Percentiles rank a stretch among this genome's conserved stretches.
Conservation (phyloP, 2,329 filamentous ascomycete genomes). For the Claviceps humidiphila region DNA sequence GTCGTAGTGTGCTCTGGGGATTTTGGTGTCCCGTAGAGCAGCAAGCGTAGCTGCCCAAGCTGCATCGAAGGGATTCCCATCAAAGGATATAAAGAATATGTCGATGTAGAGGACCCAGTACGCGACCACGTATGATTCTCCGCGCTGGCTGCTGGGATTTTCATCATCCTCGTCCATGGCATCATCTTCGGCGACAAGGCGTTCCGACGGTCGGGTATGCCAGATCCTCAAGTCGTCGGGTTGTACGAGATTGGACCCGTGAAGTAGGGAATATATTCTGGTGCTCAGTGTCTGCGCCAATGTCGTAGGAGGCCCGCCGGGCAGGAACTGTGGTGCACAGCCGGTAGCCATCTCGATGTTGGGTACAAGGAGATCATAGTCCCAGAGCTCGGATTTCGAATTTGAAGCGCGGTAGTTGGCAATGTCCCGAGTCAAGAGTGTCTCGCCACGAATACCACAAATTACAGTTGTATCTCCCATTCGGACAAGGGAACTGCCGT, state of each 20-base stretch:
- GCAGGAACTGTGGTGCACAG: slow-evolving; percentile 72
- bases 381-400: slow-evolving; percentile 35
- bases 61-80: slow-evolving; percentile 84
- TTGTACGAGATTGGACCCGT: slow-evolving; percentile 54
- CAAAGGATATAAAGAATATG: slow-evolving; percentile 83
- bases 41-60: slow-evolving; percentile 77
- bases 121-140: slow-evolving; percentile 48
- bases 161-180: slow-evolving; percentile 24
- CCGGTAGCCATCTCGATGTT: slow-evolving; percentile 90
- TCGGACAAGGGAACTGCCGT: slow-evolving; percentile 80
- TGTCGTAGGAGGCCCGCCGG: slow-evolving; percentile 66
- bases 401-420: slow-evolving; percentile 44
- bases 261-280: slow-evolving; percentile 62
- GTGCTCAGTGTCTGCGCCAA: slow-evolving; percentile 79
- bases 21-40: slow-evolving; percentile 61
- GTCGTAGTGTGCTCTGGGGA: slow-evolving; percentile 77
- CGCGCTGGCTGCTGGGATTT: slow-evolving; percentile 17
- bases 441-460: slow-evolving; percentile 79
- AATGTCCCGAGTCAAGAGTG: slow-evolving; percentile 63
- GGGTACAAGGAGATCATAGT: slow-evolving; percentile 69
- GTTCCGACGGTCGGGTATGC: slow-evolving; percentile 40
- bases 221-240: slow-evolving; percentile 60
- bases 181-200: slow-evolving; percentile 32
- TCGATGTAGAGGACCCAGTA: slow-evolving; percentile 97
- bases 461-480: slow-evolving; percentile 89